These are phyloP conservation scores for Gastrodia elata DNA, from an alignment of 106 monocot genomes.

Conservation along the genomic window DNA sequence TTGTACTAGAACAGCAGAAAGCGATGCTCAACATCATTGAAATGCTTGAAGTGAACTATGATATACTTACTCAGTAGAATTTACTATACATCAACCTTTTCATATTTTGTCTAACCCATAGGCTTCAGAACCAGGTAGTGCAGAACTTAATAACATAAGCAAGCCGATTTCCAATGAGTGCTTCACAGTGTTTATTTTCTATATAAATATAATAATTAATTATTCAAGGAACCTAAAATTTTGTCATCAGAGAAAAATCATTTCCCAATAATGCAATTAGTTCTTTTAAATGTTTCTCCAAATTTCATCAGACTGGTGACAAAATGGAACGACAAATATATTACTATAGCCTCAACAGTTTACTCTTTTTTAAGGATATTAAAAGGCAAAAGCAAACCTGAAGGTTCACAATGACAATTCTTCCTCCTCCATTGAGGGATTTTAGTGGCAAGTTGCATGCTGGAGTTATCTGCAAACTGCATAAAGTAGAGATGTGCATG, in stretches of 20 bases:
- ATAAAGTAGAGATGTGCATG: conserved; percentile 3
- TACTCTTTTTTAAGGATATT: background rate
- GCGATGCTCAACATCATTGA: no score
- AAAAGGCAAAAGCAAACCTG: conserved; percentile 40
- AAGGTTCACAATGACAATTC: conserved; percentile 91
- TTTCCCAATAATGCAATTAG: no score
- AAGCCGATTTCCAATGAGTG: background rate
- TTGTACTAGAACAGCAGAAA: no score
- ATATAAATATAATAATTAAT: background rate
- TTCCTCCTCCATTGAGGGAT: conserved; percentile 70
- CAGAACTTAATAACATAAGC: background rate
- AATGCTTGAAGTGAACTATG: no score
- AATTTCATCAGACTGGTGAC: background rate
- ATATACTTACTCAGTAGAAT: no score
- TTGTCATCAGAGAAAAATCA: background rate
- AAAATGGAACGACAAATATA: background rate
- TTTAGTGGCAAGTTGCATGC: conserved; percentile 95
- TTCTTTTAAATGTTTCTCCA: background rate
- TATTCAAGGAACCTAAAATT: background rate
- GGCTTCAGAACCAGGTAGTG: background rate
- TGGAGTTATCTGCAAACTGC: conserved; percentile 98
- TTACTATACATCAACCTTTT: no score
- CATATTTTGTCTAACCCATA: no score
- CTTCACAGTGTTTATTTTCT: background rate
- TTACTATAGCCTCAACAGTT: conserved; percentile 2